Percentiles rank a stretch among this genome's conserved stretches.
phyloP scores from a whole-genome alignment of 805 yeast species.

The Yarrowia sp. region DNA sequence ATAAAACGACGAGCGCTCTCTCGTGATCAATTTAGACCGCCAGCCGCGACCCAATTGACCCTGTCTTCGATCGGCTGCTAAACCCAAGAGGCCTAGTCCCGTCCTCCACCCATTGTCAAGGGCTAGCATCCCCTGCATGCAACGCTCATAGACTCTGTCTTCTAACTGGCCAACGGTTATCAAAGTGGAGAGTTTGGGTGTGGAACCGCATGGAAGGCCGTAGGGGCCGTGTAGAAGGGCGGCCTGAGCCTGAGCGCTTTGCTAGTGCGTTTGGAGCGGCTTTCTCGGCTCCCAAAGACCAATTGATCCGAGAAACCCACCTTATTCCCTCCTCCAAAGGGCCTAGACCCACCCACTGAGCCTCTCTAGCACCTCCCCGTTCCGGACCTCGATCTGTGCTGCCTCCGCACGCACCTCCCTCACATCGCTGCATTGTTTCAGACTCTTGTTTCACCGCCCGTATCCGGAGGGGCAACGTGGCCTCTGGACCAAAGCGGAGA shows the following conservation, averaged over 20 bases:
- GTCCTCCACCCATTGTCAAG: background rate
- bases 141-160: conserved; percentile 2
- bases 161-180: conserved; percentile 7
- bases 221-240: background rate
- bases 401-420: background rate
- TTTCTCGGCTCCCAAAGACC: too few relatives aligned
- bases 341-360: too few relatives aligned
- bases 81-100: background rate
- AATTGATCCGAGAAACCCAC: too few relatives aligned
- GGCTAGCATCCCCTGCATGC: conserved; percentile 12
- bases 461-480: conserved; percentile 11
- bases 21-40: too few relatives aligned
- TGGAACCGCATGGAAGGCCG: background rate
- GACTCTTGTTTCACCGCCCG: background rate
- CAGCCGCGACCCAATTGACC: too few relatives aligned
- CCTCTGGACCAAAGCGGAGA: conserved; percentile 1
- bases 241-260: too few relatives aligned
- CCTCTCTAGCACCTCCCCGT: too few relatives aligned
- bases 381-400: too few relatives aligned
- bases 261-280: too few relatives aligned
- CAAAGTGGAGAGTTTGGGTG: conserved; percentile 5
- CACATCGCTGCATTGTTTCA: background rate
- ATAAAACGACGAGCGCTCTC: too few relatives aligned
- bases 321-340: too few relatives aligned
- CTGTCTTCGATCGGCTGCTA: too few relatives aligned